Evolutionary conservation across 177 flowering plant species (phyloP), one percentile per base, ranked within the genome.

Genomic region (Vitis hybrid): DNA sequence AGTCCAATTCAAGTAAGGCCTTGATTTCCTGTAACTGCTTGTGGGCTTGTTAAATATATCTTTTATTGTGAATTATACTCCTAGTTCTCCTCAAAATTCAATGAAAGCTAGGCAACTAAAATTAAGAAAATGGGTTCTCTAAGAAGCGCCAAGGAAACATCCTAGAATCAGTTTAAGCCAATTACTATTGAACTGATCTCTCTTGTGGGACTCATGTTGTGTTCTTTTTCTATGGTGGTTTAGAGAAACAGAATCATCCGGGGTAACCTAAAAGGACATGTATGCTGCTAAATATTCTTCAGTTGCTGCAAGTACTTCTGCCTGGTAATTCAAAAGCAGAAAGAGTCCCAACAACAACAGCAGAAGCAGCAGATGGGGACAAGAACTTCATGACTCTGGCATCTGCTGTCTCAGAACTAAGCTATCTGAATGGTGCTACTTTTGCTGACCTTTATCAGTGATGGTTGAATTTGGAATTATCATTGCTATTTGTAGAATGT

Each of bases 1-100:
- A 48, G 68, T 18, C 74, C 71, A n/a, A 35, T 62, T 49, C 72
- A 30, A 50, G 78, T 71, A 68, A 7, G 58, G 1, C 7, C 2
- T 14, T 55, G 18, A 18, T 54, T 52, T 15, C 18, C 8, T 51
- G 18, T 49, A 27, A 27, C 30, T 27, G 30, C 30, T 27, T 27
- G 5, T 27, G 30, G 30, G 30, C 30, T 27, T 27, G 30, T 27
- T 27, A 27, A 27, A 27, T 27, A 27, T 27, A 3, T 27, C 30
- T 27, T 27, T 27, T 27, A 27, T 27, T 27, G 5, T 27, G 30
- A 3, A 27, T 27, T 3, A 27, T 27, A 27, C 30, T 27, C 30
- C 30, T 27, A 27, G 30, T 27, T 27, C 30, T 27, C 30, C 30
- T 27, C 30, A 27, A 27, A 27, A 27, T 27, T 27, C 4, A 3